Evolutionary conservation across 352 stramenopile species (phyloP), one percentile per base, ranked within the genome.

Genomic region (Globisporangium spiculum): DNA sequence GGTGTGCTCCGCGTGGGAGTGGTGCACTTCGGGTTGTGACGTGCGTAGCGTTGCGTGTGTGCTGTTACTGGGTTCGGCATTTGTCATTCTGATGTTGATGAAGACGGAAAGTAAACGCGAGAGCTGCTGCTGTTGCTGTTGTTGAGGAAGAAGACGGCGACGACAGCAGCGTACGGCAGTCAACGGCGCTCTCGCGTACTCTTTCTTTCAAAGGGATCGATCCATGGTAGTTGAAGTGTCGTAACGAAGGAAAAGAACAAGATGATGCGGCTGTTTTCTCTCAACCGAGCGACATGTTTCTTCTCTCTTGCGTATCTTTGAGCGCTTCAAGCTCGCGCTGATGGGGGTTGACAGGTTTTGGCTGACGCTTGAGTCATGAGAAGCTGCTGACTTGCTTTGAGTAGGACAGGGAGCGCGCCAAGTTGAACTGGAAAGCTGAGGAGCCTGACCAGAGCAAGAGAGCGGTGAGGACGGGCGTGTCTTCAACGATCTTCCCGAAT

Each of bases 211-310:
- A 26, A 20, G 18, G 30, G 4, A 61, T 61, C 55, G 9, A 61
- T 61, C 55, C 30, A 48, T 50, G 20, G 56, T 30, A 50, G 56
- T 50, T 62, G 56, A 50, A 50, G 32, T 52, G 44, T 24, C n/a
- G 56, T 61, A 61, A 48, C 18, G 56, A 62, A 62, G 32, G 32
- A 50, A 62, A 62, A 50, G 32, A 62, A 62, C n/a, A 48, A 16
- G 30, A 61, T n/a, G 30, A 27, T 24, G 56, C 32, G 56, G n/a
- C 56, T 62, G 30, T 62, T 50, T 62, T 44, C 56, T 62, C 56
- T 50, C 32, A 62, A 62, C 18, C 7, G 18, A 52, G 44, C 32
- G 32, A 50, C n/a, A 62, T 24, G 14, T 61, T 30, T 12, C 32
- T 30, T 12, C 32, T 38, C 20, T 30, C 55, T 61, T 27, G 55